Base-by-base conservation (phyloP, 2,329 filamentous ascomycete genomes). In the Phialophora tarda region DNA sequence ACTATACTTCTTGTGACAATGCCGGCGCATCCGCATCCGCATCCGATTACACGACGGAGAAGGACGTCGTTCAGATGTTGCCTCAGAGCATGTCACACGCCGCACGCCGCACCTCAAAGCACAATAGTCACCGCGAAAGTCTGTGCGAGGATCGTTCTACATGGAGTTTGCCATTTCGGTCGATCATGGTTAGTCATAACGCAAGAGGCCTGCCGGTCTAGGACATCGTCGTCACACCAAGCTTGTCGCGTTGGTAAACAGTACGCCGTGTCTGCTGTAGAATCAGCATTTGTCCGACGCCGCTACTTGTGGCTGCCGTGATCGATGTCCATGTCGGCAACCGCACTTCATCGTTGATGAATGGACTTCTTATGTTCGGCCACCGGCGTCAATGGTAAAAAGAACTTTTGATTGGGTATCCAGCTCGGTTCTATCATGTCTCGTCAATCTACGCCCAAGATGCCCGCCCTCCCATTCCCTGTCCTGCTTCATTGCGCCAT, bases 341-440 rank as follows among this genome's bases (percentile, higher is more conserved):
- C 14, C 3, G 48, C 17, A 51, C 23, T 51, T 51, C 48, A 51
- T 28, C 4, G 10, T 26, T 0, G 14, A 23, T 24, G 48, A 26
- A 23, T 44, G 6, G 14, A 8, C 1, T 44, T 14, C 23, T 26
- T 21, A 26, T 1, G 14, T 0, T 5, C 23, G n/a, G 23, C 23
- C 1, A 51, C 48, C 47, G 1, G 23, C 21, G 14, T 26, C 48
- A 51, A 50, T 12, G 24, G 28, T 23, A n/a, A 61, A 54, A 61
- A 24, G 47, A 30, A 61, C 59, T 61, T 61, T 60, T 61, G 48
- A 61, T 61, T 28, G 59, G 59, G 59, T 61, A 61, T 61, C 59
- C 59, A 11, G 30, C 48, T 34, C 50, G 14, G 38, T 12, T 11
- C n/a, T 53, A 38, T 61, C 32, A 53, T 48, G 24, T 61, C 26